These are phyloP conservation scores for Microbotryomycetes sp. DNA, from an alignment of 1,284 basidiomycete species.

Conservation along the genomic window DNA sequence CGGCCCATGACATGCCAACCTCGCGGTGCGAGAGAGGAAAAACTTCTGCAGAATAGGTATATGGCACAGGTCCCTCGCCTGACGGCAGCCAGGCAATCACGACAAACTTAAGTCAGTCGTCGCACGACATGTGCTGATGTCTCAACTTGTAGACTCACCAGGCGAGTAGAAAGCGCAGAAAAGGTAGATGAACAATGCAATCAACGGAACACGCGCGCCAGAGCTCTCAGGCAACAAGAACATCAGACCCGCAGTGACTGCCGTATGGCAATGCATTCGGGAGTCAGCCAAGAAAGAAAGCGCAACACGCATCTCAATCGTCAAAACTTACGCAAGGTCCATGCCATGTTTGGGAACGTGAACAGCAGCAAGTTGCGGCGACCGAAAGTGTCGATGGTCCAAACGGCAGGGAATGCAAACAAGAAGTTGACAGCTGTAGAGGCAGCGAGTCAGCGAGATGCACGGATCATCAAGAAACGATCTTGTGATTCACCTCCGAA, in stretches of 20 bases:
- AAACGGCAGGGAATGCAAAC: constrained; percentile 40
- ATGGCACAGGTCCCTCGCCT: constrained; percentile 64
- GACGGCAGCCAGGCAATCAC: no score
- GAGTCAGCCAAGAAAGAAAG: no score
- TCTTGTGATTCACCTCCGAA: constrained; percentile 45
- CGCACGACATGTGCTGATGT: no score
- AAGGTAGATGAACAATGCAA: not conserved
- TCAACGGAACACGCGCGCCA: not conserved
- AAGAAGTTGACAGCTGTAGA: constrained; percentile 21
- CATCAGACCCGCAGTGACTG: not conserved
- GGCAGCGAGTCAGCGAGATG: not conserved
- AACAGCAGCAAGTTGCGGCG: constrained; percentile 41
- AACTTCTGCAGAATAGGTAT: constrained; percentile 48
- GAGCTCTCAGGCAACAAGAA: not conserved
- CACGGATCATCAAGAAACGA: not conserved
- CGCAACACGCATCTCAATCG: not conserved
- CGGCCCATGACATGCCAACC: constrained; percentile 51
- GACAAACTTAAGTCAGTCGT: no score
- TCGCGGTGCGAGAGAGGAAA: constrained; percentile 49
- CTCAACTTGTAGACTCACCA: no score
- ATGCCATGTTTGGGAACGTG: constrained; percentile 47
- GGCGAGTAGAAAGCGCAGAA: not conserved
- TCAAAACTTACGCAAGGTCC: not conserved
- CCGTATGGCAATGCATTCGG: not conserved
- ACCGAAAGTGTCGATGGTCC: constrained; percentile 41